Conservation (phyloP, 1,284 basidiomycete genomes). For the Rhizopogon hawkerae region DNA sequence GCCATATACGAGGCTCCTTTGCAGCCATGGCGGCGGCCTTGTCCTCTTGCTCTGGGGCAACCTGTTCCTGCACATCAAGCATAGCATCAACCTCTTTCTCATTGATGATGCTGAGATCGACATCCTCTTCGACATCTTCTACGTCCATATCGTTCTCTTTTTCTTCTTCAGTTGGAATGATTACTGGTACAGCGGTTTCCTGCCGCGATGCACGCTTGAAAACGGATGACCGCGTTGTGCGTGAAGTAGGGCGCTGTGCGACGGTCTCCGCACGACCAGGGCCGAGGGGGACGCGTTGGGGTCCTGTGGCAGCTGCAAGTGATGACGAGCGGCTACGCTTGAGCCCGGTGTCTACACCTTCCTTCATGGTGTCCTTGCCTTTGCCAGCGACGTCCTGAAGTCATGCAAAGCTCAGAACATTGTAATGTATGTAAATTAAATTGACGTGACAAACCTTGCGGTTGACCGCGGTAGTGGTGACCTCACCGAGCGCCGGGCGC, state of each 20-base stretch:
- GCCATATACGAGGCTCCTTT: conserved; percentile 53
- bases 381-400: conserved; percentile 23
- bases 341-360: conserved; percentile 44
- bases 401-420: conserved; percentile 12
- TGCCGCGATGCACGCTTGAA: conserved; percentile 37
- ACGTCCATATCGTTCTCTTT: conserved; percentile 54
- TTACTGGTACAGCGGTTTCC: conserved; percentile 31
- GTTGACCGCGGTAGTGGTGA: conserved; percentile 63
- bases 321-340: conserved; percentile 59
- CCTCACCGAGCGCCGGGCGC: conserved; percentile 62
- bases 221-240: conserved; percentile 28
- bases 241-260: conserved; percentile 28
- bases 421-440: conserved; percentile 2
- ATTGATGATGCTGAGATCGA: conserved; percentile 30
- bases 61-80: conserved; percentile 35
- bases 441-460: conserved; percentile 47
- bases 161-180: conserved; percentile 28
- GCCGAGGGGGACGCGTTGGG: conserved; percentile 59
- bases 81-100: conserved; percentile 55
- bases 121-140: conserved; percentile 24
- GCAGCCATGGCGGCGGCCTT: conserved; percentile 24
- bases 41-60: conserved; percentile 33
- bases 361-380: conserved; percentile 36
- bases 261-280: conserved; percentile 41
- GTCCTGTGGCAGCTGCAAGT: conserved; percentile 45